phyloP scores from a whole-genome alignment of 306 rosid species.

The Carpinus fangiana region DNA sequence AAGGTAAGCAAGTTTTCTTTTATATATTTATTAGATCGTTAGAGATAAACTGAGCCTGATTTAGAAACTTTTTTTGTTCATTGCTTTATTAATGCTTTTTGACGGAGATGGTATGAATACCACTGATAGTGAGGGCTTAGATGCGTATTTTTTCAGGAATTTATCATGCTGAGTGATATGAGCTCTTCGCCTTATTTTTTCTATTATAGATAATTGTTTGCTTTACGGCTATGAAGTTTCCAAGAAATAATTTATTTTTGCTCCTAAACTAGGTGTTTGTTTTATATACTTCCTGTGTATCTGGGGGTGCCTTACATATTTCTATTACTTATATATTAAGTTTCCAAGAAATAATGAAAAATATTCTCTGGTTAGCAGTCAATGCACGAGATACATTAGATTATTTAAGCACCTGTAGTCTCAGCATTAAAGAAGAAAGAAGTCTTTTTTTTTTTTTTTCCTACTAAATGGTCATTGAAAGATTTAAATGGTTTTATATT shows the following conservation, averaged over 20 bases:
- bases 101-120: neutral
- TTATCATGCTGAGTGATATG: neutral
- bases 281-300: too few relatives aligned
- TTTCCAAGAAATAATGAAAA: neutral
- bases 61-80: constrained; percentile 7
- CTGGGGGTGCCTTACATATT: too few relatives aligned
- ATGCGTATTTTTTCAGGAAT: neutral
- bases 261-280: too few relatives aligned
- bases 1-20: constrained; percentile 46
- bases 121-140: neutral
- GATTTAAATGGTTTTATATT: neutral
- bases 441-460: neutral
- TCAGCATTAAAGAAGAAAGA: neutral
- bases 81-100: constrained; percentile 8
- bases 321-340: too few relatives aligned
- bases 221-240: neutral
- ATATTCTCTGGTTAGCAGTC: neutral
- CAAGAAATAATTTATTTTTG: neutral
- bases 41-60: constrained; percentile 7
- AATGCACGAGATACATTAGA: neutral
- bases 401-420: neutral
- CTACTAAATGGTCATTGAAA: neutral
- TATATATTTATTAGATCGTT: constrained; percentile 15
- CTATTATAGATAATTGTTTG: neutral
- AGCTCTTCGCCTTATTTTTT: neutral